Percentiles rank a stretch among this genome's conserved stretches.
These are phyloP conservation scores for Rhodosporidiobolus odoratus DNA, from an alignment of 768 basidiomycete species.

Conservation along the genomic window DNA sequence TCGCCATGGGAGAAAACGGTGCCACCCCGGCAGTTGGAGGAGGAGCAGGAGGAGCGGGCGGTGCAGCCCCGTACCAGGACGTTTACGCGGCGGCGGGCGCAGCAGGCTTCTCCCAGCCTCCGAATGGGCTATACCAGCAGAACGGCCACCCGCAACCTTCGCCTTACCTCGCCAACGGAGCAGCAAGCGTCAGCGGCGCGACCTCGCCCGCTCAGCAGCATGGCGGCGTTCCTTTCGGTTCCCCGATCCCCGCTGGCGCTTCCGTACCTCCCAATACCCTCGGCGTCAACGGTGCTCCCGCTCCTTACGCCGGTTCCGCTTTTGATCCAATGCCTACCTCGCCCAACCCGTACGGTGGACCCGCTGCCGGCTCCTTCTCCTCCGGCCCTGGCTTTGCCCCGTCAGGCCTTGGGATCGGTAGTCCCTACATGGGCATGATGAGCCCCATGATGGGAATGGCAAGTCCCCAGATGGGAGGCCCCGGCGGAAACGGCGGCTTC, in stretches of 20 bases:
- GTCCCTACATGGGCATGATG: conserved; percentile 35
- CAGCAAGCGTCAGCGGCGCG: conserved; percentile 2
- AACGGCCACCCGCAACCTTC: conserved; percentile 3
- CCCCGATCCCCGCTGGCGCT: not conserved
- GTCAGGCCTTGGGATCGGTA: conserved; percentile 11
- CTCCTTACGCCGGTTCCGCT: conserved; percentile 13
- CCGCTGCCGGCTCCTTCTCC: conserved; percentile 5
- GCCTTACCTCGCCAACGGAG: not conserved
- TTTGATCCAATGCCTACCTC: conserved; percentile 19
- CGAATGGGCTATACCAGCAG: conserved; percentile 4
- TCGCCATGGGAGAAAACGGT: not conserved
- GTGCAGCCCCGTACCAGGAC: conserved; percentile 6
- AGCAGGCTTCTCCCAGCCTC: not conserved
- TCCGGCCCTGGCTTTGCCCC: not conserved
- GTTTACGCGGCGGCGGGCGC: conserved; percentile 12
- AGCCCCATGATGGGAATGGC: conserved; percentile 21
- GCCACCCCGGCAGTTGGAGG: not conserved
- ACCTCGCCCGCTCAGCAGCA: not conserved
- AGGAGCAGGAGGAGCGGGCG: not conserved
- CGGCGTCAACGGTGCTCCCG: not conserved
- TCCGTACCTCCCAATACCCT: not conserved
- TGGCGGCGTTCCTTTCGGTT: conserved; percentile 11
- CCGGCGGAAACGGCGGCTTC: not conserved
- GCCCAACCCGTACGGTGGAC: conserved; percentile 21
- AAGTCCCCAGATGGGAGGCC: conserved; percentile 27